Conservation (phyloP, 1,139 yeast genomes). For the Taiozyma sp. region DNA sequence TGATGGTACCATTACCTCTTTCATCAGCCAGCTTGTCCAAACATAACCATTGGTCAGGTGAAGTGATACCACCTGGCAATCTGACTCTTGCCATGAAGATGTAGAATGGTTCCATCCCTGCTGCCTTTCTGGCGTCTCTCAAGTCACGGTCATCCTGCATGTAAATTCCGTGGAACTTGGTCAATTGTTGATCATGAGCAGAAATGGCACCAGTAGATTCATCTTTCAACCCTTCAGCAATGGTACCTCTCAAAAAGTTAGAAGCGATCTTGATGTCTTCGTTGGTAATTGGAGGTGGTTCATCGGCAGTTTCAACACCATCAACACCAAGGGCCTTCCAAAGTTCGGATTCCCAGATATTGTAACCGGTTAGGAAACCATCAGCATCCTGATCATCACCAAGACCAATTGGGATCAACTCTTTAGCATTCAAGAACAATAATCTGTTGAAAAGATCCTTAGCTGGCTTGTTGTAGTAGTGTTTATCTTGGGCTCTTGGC, state of each 20-base stretch:
- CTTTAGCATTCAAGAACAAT: constrained; percentile 65
- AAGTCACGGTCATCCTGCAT: constrained; percentile 99
- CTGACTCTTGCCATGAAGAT: constrained; percentile 96
- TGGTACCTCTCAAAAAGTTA: constrained; percentile 87
- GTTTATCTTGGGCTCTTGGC: constrained; percentile 96
- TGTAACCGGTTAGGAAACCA: constrained; percentile 86
- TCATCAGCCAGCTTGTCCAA: constrained; percentile 78
- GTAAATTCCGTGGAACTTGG: constrained; percentile 97
- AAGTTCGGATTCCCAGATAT: constrained; percentile 76
- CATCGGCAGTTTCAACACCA: constrained; percentile 78
- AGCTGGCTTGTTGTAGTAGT: constrained; percentile 91
- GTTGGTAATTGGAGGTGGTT: constrained; percentile 92
- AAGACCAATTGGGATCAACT: constrained; percentile 68
- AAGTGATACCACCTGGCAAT: constrained; percentile 88
- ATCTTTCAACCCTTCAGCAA: constrained; percentile 80
- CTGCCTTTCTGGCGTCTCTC: constrained; percentile 85
- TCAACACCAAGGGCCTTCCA: constrained; percentile 93
- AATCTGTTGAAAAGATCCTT: constrained; percentile 65
- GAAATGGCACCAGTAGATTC: constrained; percentile 85
- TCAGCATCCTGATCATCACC: constrained; percentile 99
- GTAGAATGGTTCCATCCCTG: constrained; percentile 93
- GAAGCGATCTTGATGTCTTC: constrained; percentile 93
- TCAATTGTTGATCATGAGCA: constrained; percentile 90
- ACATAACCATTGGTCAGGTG: constrained; percentile 83
- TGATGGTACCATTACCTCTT: constrained; percentile 90